Evolutionary conservation across 2,329 filamentous ascomycete genomes (phyloP), one percentile per base, ranked within the genome.

Genomic region (Ophiocordyceps camponoti-rufipedis): DNA sequence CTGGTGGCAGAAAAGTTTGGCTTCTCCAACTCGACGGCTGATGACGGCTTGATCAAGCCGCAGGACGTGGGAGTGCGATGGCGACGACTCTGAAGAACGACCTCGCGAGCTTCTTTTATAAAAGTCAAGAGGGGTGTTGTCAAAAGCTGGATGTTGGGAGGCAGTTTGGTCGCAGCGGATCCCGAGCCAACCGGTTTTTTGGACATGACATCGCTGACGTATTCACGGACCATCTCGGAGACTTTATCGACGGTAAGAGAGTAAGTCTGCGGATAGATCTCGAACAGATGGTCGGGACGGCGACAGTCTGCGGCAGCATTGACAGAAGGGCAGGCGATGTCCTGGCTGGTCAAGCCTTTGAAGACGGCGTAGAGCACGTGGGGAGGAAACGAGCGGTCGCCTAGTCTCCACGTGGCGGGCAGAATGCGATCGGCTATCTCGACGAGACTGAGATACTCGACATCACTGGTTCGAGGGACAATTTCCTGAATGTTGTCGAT

Each of bases 291-390:
- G 8, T 72, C 58, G 61, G 71, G 54, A 62, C 76, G 56, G 46
- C 63, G 62, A 41, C 55, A 67, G 57, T 56, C 60, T 60, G 70
- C 59, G 60, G 70, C 57, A 50, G 71, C 53, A 60, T 69, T 58
- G 56, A 73, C 50, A 2, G 70, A 65, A 2, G 69, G 67, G 55
- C 87, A 84, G 19, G 54, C 74, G 45, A 77, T 67, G 9, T 79
- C 75, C 48, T 78, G 71, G 39, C 70, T 66, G 23, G 70, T 58
- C 8, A 89, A 57, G 9, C 79, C 72, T 46, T 74, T 74, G 51
- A 86, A 80, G 7, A 87, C 75, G 4, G 84, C 82, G 53, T 85
- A 83, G 5, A 86, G 60, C 9, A 71, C 69, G 28, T 67, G 54
- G 1, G 68, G 51, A 1, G 69, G 61, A 45, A 70, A 70, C 10